Base-by-base conservation (phyloP, 768 basidiomycete species). In the Termitomyces sp. region DNA sequence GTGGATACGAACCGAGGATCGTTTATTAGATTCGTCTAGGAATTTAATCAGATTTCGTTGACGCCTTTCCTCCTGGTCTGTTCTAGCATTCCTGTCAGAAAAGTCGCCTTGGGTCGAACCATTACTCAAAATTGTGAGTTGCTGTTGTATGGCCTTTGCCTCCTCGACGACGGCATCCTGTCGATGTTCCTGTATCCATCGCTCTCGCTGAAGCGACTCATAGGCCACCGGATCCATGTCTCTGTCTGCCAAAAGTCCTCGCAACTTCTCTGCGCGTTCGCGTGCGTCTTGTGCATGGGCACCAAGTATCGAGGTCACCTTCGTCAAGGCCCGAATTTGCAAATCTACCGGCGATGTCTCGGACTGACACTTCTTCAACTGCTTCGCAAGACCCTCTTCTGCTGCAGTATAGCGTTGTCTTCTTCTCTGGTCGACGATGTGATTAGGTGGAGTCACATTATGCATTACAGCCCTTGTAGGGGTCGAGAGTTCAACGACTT, bases 171-270 rank as follows among this genome's bases (percentile, higher is more conserved):
- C 72, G 22, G 68, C 72, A 33, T 61, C 55, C 55, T 75, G 74
- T 57, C 76, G 71, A 60, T 74, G 75, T 62, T 85, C 83, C 59
- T 79, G 78, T 69, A 77, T 71, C 82, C 81, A 83, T 33, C 79
- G 75, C 51, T 81, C 74, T 1, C 73, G 74, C 59, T 81, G 76
- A 42, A 80, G 68, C 9, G 73, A 59, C 58, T 70, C 67, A 58
- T 75, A 79, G 18, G 62, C 62, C 6, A 59, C 65, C 0, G 78
- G 77, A 8, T 81, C 76, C 6, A 70, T 61, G 47, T 72, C 73
- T 53, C 76, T 71, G 52, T 77, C 72, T 0, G 69, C 63, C 18
- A 82, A 71, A 45, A 74, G 61, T 20, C 63, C 63, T 15, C 76
- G 75, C 36, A 83, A 70, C 56, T 72, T 75, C 47, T 70, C 72